Evolutionary conservation across 2,329 filamentous ascomycete genomes (phyloP).

Genomic region (Talaromyces pinophilus): DNA sequence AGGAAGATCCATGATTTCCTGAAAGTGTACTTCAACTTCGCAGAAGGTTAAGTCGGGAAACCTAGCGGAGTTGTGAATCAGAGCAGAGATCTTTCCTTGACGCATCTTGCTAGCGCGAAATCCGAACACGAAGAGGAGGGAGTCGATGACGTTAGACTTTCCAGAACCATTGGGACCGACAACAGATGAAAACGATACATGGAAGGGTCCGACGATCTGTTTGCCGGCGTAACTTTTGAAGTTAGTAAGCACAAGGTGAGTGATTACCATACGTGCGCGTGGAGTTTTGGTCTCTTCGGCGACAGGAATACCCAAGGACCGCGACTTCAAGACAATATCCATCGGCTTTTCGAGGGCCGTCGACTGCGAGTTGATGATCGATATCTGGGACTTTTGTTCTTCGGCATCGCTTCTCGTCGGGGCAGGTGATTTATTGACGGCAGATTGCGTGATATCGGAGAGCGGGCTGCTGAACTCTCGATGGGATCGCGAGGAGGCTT

Average conservation of each 20-base stretch:
- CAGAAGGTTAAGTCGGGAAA: conserved; percentile 84
- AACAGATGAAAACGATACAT: conserved; percentile 94
- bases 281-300: conserved; percentile 74
- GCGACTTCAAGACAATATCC: conserved; percentile 89
- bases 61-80: conserved; percentile 95
- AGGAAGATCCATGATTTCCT: conserved; percentile 87
- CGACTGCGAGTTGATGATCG: conserved; percentile 72
- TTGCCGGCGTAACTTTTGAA: conserved; percentile 98
- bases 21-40: conserved; percentile 95
- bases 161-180: conserved; percentile 97
- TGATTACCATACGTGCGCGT: conserved; percentile 87
- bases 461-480: conserved; percentile 51
- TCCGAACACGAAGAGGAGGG: conserved; percentile 96
- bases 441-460: conserved; percentile 70
- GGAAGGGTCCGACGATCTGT: conserved; percentile 95
- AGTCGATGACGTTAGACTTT: conserved; percentile 99
- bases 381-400: conserved; percentile 52
- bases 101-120: conserved; percentile 99
- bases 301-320: conserved; percentile 64
- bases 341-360: conserved; percentile 83
- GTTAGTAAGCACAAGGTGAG: conserved; percentile 86
- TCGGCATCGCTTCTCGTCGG: conserved; percentile 38
- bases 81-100: conserved; percentile 94
- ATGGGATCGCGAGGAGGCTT: conserved; percentile 48
- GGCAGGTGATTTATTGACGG: conserved; percentile 61